Percentiles rank a stretch among this genome's conserved stretches.
Conservation (phyloP, 305 asterid species). For the Solanum hybrid region DNA sequence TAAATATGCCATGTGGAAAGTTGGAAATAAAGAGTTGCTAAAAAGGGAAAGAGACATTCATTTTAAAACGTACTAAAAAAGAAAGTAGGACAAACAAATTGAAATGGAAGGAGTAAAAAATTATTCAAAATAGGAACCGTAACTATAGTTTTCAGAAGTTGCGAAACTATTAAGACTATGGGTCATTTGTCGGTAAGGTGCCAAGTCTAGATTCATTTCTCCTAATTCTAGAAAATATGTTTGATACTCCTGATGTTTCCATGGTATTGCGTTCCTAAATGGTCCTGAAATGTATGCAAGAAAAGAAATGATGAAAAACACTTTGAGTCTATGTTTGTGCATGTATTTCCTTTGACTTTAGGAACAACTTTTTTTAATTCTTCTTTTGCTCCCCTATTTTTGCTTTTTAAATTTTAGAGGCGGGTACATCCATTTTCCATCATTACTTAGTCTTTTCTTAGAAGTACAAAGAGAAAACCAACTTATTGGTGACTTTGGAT, state of each 20-base stretch:
- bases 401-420: not conserved
- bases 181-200: not conserved
- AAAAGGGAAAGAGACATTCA: not conserved
- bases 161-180: not conserved
- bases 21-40: not conserved
- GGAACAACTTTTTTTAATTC: not conserved
- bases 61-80: not conserved
- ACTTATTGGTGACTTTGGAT: not conserved
- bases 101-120: not conserved
- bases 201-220: not conserved
- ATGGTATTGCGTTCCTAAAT: not conserved
- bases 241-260: constrained; percentile 2
- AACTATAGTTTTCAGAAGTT: not conserved
- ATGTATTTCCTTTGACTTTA: not conserved
- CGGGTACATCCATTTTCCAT: not conserved
- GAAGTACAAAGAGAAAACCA: not conserved
- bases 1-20: not conserved
- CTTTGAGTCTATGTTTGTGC: not conserved
- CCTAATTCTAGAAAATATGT: not conserved
- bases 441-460: not conserved
- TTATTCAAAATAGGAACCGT: not conserved
- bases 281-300: not conserved
- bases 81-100: not conserved
- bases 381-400: not conserved
- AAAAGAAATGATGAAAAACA: not conserved